Base-by-base conservation (phyloP, 495 filamentous ascomycete species). In the Podospora australis region DNA sequence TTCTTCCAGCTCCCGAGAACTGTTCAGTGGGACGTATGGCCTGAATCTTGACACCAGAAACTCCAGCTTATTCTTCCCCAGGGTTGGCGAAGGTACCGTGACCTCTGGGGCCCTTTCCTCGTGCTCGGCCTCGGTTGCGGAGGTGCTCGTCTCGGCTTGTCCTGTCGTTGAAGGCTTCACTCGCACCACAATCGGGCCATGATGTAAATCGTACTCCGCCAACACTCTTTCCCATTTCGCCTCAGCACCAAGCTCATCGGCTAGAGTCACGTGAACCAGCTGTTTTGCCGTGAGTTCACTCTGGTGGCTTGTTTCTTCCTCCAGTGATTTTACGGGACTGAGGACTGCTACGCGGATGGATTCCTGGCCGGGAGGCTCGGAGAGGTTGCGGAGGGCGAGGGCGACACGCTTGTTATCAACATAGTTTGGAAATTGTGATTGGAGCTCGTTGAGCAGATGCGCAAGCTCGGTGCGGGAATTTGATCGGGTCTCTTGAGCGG, bases 361-460 rank as follows among this genome's bases (percentile, higher is more conserved):
- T 57, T 80, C 77, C 41, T 71, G 41, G 4, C 77, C 77, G 1
- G 73, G 58, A 13, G 77, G 69, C 52, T 86, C 78, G 55, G 86
- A 79, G 52, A 96, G 69, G 5, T 88, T 88, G 41, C 83, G 75
- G 59, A 89, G 64, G 14, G 89, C 91, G 54, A 97, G 75, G 57
- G 88, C 82, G 44, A 96, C 61, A 54, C 88, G 79, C 48, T 85
- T 84, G 17, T 85, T 71, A 65, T 87, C 86, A 48, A 90, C 75
- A 62, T 82, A 80, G 50, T 76, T 75, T 29, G 78, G 69, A 20
- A 82, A 79, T 32, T 78, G 65, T 48, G 75, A 73, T 52, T 86
- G 74, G 19, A 95, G 68, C 19, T 74, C 71, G 7, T 68, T 65
- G 16, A 94, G 69, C 9, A 81, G 76, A 35, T 74, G 66, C 54